Evolutionary conservation across 1,284 basidiomycete species (phyloP).

Genomic region (Cutaneotrichosporon sp.): DNA sequence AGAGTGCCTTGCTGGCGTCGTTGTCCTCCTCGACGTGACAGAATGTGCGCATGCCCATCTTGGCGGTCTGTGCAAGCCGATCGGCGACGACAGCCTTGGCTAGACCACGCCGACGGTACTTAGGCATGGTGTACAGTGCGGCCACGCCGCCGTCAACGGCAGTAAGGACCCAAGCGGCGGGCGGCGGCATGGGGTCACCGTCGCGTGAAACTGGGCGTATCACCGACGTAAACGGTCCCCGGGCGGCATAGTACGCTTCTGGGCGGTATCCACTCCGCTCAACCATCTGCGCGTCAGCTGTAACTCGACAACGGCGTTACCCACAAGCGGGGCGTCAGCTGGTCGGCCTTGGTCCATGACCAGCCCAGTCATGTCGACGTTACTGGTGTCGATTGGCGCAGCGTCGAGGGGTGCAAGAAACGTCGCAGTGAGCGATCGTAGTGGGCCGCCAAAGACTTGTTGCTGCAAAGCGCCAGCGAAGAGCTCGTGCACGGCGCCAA

Average conservation of each 20-base stretch:
- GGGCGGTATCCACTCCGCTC: slow-evolving; percentile 8
- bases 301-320: background rate
- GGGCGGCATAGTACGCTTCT: slow-evolving; percentile 17
- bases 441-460: background rate
- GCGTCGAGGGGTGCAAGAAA: background rate
- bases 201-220: background rate
- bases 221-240: slow-evolving; percentile 15
- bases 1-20: slow-evolving; percentile 18
- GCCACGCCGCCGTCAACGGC: slow-evolving; percentile 25
- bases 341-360: slow-evolving; percentile 9
- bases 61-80: slow-evolving; percentile 7
- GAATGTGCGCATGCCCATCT: slow-evolving; percentile 5
- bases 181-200: background rate
- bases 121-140: slow-evolving; percentile 23
- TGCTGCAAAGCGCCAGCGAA: slow-evolving; percentile 8
- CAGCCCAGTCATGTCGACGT: background rate
- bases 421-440: background rate
- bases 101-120: slow-evolving; percentile 22
- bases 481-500: slow-evolving; percentile 12
- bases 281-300: slow-evolving; percentile 11
- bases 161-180: slow-evolving; percentile 24
- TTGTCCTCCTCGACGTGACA: slow-evolving; percentile 20
- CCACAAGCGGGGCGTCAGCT: slow-evolving; percentile 18
- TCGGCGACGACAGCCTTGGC: slow-evolving; percentile 21
- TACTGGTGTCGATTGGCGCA: background rate